Evolutionary conservation across 1,284 basidiomycete genomes (phyloP).

Genomic region (Rhodotorula sp.): DNA sequence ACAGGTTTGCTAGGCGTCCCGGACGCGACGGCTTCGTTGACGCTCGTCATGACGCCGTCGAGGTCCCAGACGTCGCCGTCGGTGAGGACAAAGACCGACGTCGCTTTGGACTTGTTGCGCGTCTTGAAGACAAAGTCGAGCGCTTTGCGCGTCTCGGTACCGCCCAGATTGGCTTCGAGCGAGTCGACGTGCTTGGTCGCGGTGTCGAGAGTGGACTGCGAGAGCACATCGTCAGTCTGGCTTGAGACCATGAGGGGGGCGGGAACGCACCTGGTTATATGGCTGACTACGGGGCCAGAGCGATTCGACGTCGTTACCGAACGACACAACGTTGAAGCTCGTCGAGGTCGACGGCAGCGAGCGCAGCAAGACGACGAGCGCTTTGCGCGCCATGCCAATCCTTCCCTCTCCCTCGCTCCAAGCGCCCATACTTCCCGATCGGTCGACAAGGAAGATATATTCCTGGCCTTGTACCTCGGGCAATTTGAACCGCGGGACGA

Average conservation of each 20-base stretch:
- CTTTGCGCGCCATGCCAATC: conserved; percentile 33
- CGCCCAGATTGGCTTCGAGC: conserved; percentile 40
- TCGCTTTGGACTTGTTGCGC: conserved; percentile 35
- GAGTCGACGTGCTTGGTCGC: conserved; percentile 35
- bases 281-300: conserved; percentile 21
- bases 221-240: not conserved
- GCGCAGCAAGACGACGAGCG: conserved; percentile 37
- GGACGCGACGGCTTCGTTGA: conserved; percentile 10
- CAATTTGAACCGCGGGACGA: conserved; percentile 30
- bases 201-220: conserved; percentile 28
- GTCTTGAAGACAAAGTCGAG: conserved; percentile 33
- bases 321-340: conserved; percentile 44
- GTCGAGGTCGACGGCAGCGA: conserved; percentile 37
- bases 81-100: conserved; percentile 44
- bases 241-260: too few relatives aligned
- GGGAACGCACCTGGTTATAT: conserved; percentile 24
- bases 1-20: conserved; percentile 9
- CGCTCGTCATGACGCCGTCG: conserved; percentile 18
- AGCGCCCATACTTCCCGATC: conserved; percentile 41
- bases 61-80: conserved; percentile 45
- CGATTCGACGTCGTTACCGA: conserved; percentile 21
- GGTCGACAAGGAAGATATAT: conserved; percentile 45
- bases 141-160: conserved; percentile 41
- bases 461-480: conserved; percentile 32
- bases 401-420: not conserved